Percentiles rank a stretch among this genome's conserved stretches.
Evolutionary conservation across 1,284 basidiomycete genomes (phyloP).

Genomic region (Apiotrichum sp.): DNA sequence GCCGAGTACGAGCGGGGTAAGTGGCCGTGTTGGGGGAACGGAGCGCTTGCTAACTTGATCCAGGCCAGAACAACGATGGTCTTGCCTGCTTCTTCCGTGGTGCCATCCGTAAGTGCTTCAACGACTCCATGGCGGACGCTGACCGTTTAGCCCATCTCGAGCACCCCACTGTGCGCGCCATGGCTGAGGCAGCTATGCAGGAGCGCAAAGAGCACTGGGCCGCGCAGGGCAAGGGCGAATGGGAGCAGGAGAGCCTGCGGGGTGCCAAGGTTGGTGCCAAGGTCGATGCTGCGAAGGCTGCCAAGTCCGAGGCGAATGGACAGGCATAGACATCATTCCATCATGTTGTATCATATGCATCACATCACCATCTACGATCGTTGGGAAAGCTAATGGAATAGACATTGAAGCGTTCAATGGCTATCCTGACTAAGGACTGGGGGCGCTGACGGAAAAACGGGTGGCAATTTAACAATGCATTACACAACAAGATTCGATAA

Average conservation of each 20-base stretch:
- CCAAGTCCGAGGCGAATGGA: neutral
- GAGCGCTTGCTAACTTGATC: neutral
- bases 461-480: neutral
- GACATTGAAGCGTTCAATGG: too few relatives aligned
- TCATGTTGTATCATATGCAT: slow-evolving; percentile 9
- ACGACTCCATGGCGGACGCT: neutral
- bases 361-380: neutral
- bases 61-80: slow-evolving; percentile 42
- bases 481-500: slow-evolving; percentile 3
- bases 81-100: slow-evolving; percentile 45
- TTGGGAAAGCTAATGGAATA: too few relatives aligned
- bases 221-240: slow-evolving; percentile 31
- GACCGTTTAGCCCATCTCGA: slow-evolving; percentile 49
- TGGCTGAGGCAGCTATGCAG: slow-evolving; percentile 61
- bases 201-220: slow-evolving; percentile 51
- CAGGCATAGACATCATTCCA: neutral
- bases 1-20: slow-evolving; percentile 53
- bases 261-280: slow-evolving; percentile 19
- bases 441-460: too few relatives aligned
- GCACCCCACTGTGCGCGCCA: slow-evolving; percentile 68
- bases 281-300: slow-evolving; percentile 4
- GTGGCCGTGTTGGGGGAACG: slow-evolving; percentile 14
- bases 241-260: slow-evolving; percentile 31
- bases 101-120: slow-evolving; percentile 33
- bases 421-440: too few relatives aligned